Evolutionary conservation across 768 basidiomycete genomes (phyloP).

Genomic region (Paxillus ammoniavirescens): DNA sequence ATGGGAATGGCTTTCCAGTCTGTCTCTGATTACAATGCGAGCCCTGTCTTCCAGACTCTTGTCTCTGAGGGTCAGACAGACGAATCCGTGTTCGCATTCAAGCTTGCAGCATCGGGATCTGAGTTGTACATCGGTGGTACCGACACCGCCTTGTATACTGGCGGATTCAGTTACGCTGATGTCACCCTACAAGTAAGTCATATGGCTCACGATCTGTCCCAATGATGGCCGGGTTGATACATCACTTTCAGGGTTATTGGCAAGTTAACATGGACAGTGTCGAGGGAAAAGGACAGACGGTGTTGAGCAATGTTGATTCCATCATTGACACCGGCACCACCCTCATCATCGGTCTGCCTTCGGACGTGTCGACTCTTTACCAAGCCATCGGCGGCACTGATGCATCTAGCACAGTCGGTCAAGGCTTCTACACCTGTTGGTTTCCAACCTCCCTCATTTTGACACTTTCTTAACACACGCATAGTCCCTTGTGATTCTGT

Average conservation of each 20-base stretch:
- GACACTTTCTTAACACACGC: not conserved
- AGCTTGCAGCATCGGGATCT: constrained; percentile 36
- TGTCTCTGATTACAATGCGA: constrained; percentile 32
- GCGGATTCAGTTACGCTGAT: constrained; percentile 34
- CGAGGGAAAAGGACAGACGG: not conserved
- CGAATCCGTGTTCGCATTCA: constrained; percentile 46
- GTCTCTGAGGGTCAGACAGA: constrained; percentile 33
- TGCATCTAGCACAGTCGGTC: constrained; percentile 12
- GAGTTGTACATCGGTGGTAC: constrained; percentile 52
- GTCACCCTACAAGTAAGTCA: not conserved
- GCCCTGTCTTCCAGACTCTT: constrained; percentile 41
- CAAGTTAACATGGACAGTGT: not conserved
- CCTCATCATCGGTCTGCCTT: not conserved
- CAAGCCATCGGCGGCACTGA: constrained; percentile 5
- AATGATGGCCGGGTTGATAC: no score
- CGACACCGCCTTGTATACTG: constrained; percentile 41
- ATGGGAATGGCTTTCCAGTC: constrained; percentile 41
- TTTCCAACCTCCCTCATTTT: constrained; percentile 3
- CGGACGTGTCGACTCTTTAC: not conserved
- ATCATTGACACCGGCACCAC: constrained; percentile 15
- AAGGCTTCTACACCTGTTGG: constrained; percentile 29
- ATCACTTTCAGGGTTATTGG: not conserved
- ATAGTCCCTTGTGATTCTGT: constrained; percentile 27
- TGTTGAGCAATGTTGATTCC: not conserved
- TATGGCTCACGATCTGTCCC: not conserved